Conservation (phyloP, 148 eudicot genomes). For the Rhododendron henanense region DNA sequence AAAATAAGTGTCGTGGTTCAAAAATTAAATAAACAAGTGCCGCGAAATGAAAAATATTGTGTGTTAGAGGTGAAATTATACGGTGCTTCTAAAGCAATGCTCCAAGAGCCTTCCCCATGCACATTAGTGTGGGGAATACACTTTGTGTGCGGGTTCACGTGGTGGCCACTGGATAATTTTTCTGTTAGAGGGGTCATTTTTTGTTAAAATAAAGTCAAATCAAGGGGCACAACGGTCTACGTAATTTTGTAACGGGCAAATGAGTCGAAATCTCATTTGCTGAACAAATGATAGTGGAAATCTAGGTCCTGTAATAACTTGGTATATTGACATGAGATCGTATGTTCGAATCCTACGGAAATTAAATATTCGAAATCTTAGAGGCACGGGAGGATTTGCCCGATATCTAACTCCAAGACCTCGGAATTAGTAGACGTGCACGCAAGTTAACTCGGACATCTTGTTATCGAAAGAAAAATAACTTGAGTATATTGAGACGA, state of each 20-base stretch:
- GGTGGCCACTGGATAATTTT: background rate
- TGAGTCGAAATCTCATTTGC: background rate
- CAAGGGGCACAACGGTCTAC: background rate
- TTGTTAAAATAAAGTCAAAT: too few relatives aligned
- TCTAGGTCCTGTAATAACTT: background rate
- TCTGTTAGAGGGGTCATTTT: too few relatives aligned
- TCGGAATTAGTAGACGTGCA: too few relatives aligned
- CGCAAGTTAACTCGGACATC: too few relatives aligned
- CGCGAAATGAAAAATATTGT: background rate
- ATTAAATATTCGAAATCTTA: too few relatives aligned
- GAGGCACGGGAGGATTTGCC: background rate
- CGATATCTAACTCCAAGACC: background rate
- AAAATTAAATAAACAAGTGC: background rate
- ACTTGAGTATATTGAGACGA: background rate
- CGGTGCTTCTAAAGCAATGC: background rate
- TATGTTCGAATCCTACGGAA: too few relatives aligned
- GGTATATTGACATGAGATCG: background rate
- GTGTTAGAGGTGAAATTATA: background rate
- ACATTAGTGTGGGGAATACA: background rate
- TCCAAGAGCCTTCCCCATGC: background rate
- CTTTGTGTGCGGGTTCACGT: too few relatives aligned
- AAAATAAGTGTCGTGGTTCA: too few relatives aligned
- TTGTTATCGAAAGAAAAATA: too few relatives aligned
- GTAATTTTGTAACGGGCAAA: background rate
- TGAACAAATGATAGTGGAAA: background rate